Evolutionary conservation across 108 stramenopile species (phyloP).

Genomic region (Skeletonema marinoi): DNA sequence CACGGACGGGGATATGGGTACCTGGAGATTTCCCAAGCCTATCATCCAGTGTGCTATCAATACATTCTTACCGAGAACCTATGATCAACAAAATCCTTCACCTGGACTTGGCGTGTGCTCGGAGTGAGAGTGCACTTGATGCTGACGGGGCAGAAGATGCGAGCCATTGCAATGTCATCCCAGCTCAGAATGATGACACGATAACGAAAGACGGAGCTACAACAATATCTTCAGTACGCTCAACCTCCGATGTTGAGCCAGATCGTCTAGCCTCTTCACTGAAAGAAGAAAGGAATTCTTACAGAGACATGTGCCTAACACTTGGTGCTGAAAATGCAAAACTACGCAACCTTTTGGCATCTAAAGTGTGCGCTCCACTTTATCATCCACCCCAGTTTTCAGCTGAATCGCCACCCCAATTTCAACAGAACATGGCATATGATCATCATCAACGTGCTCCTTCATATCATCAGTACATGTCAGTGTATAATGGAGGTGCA

Average conservation of each 20-base stretch:
- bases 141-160: slow-evolving; percentile 47
- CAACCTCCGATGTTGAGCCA: slow-evolving; percentile 67
- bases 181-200: slow-evolving; percentile 47
- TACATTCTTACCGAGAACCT: slow-evolving; percentile 29
- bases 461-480: slow-evolving; percentile 22
- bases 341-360: slow-evolving; percentile 72
- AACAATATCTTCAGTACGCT: slow-evolving; percentile 72
- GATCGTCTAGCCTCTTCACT: slow-evolving; percentile 28
- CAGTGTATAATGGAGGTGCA: slow-evolving; percentile 14
- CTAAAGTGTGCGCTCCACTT: slow-evolving; percentile 51
- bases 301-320: slow-evolving; percentile 80
- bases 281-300: slow-evolving; percentile 76
- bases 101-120: slow-evolving; percentile 52
- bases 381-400: slow-evolving; percentile 43
- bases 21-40: slow-evolving; percentile 25
- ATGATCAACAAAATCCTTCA: slow-evolving; percentile 40
- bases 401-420: slow-evolving; percentile 50
- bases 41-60: slow-evolving; percentile 21
- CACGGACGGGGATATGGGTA: slow-evolving; percentile 14
- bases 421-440: slow-evolving; percentile 30
- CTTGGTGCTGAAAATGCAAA: slow-evolving; percentile 86
- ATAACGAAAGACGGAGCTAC: slow-evolving; percentile 69
- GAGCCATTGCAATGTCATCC: slow-evolving; percentile 51
- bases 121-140: slow-evolving; percentile 69
- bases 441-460: background rate